Base-by-base conservation (phyloP, 805 yeast species). In the Cyberlindnera euphorbiiphila region DNA sequence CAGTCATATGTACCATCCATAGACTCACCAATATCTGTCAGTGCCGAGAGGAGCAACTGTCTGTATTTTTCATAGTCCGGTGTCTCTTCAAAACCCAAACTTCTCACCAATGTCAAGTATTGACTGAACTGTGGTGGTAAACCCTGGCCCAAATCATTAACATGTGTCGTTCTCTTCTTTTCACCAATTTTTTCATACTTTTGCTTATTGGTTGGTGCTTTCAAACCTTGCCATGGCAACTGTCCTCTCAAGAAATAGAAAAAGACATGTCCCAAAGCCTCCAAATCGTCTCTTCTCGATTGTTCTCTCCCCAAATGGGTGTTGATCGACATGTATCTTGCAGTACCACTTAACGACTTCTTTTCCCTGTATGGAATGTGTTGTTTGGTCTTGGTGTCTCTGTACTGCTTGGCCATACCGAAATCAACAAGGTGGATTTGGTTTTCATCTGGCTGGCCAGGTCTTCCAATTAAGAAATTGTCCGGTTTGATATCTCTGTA, bases 171-270 rank as follows among this genome's bases (percentile, higher is more conserved):
- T 55, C 81, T 80, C 59, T 85, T 85, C 53, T 82, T 82, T 47
- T 82, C 83, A 20, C 93, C 93, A 59, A 85, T 85, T 56, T 83
- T 84, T 59, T 85, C 93, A 57, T 84, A 84, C 59, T 84, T 84
- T 47, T 78, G 73, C 58, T 85, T 84, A 59, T 84, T 84, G n/a
- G 86, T 83, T 42, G 87, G 87, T 2, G 91, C 93, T 61, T 83
- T 84, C 43, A 84, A 65, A n/a, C 94, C 94, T 63, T 84, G 94
- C 94, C 94, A 84, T 31, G 94, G 94, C 56, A 84, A 69, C 45
- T 78, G 81, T 20, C 94, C 93, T 54, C 85, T 72, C 39, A 83
- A 60, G 53, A 84, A 84, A 60, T 84, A 84, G 56, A 84, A 76
- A 55, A 84, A 84, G 1, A 84, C 93, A 62, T 84, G 93, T 13